Percentiles rank a stretch among this genome's conserved stretches.
These are phyloP conservation scores for Hemisphaericaspora lyxosophila DNA, from an alignment of 1,139 yeast species.

Conservation along the genomic window DNA sequence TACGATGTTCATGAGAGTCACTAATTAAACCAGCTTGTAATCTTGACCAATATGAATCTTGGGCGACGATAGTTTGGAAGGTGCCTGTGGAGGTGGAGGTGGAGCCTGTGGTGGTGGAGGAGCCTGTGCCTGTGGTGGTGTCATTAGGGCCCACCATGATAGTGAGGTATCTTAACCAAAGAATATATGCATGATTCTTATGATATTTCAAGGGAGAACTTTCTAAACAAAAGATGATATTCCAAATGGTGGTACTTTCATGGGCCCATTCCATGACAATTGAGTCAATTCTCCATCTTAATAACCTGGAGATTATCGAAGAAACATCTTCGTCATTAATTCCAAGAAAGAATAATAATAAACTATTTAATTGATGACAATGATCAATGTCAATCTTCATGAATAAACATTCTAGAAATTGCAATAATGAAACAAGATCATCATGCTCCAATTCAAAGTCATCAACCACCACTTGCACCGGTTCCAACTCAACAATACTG, in stretches of 20 bases:
- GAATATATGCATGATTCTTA: conserved; percentile 45
- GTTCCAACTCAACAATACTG: conserved; percentile 6
- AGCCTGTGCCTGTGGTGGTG: not conserved
- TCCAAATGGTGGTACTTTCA: conserved; percentile 41
- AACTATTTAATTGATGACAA: conserved; percentile 19
- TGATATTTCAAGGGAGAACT: conserved; percentile 29
- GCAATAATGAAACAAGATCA: conserved; percentile 10
- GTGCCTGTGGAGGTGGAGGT: no score
- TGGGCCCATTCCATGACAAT: conserved; percentile 26
- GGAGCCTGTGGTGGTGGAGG: no score
- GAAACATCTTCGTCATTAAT: conserved; percentile 35
- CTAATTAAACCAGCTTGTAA: conserved; percentile 60
- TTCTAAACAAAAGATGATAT: conserved; percentile 38
- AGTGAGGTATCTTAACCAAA: conserved; percentile 56
- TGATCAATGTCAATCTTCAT: conserved; percentile 8
- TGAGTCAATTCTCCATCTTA: conserved; percentile 50
- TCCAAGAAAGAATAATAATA: conserved; percentile 32
- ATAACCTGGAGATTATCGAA: conserved; percentile 30
- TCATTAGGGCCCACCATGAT: conserved; percentile 4
- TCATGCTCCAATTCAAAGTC: conserved; percentile 4
- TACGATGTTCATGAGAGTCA: conserved; percentile 66
- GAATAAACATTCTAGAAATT: conserved; percentile 20
- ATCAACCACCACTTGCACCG: not conserved
- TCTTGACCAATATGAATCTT: conserved; percentile 55
- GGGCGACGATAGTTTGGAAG: conserved; percentile 36